Conservation (phyloP, 495 filamentous ascomycete species). For the Trichoderma erinaceum region DNA sequence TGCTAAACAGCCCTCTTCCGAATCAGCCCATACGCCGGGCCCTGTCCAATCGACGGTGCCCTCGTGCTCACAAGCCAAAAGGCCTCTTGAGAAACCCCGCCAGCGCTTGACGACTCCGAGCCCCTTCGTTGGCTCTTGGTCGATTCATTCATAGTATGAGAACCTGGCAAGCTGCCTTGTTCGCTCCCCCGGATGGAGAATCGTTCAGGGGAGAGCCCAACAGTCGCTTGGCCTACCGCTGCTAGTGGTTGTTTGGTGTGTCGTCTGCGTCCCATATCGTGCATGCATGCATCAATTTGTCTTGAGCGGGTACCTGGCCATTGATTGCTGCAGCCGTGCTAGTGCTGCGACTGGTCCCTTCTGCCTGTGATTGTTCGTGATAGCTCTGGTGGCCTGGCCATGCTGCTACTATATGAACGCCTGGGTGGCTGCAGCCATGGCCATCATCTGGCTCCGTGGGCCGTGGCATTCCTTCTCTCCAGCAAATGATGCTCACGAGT, state of each 20-base stretch:
- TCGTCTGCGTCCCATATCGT: neutral
- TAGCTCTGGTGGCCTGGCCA: neutral
- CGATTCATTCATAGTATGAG: neutral
- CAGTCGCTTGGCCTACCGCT: neutral
- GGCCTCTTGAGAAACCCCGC: neutral
- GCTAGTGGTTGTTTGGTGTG: neutral
- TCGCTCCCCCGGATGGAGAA: neutral
- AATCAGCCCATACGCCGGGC: neutral
- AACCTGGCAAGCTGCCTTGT: neutral
- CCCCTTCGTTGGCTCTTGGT: neutral
- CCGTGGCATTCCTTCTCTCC: neutral
- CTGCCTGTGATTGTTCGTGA: constrained; percentile 1
- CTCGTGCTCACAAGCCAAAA: neutral
- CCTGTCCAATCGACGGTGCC: constrained; percentile 9
- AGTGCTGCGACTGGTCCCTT: neutral
- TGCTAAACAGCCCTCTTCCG: constrained; percentile 8
- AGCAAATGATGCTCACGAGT: neutral
- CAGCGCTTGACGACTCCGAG: neutral
- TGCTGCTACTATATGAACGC: neutral
- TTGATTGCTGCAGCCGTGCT: neutral
- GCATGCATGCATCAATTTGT: neutral
- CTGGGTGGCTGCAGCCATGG: constrained; percentile 12
- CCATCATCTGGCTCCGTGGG: neutral
- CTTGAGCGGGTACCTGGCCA: neutral
- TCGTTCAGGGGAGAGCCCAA: neutral